Conservation (phyloP, 805 yeast genomes). For the Pichia scutulata region DNA sequence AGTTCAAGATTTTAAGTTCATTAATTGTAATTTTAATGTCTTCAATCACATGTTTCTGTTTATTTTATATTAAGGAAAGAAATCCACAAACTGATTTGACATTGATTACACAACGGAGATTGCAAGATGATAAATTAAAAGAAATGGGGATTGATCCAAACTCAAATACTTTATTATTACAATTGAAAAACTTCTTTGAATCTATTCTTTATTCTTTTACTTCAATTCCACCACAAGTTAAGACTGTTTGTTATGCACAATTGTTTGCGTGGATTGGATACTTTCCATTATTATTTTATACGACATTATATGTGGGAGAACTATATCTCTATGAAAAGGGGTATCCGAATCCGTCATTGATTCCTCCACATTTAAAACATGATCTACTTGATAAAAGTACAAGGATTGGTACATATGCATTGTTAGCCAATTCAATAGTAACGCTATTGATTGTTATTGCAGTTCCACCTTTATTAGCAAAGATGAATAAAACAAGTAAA, state of each 20-base stretch:
- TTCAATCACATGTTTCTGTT: constrained; percentile 32
- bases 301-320: constrained; percentile 60
- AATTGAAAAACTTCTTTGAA: constrained; percentile 20
- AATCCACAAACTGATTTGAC: constrained; percentile 38
- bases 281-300: constrained; percentile 57
- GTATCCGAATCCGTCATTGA: constrained; percentile 29
- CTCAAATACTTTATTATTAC: constrained; percentile 12
- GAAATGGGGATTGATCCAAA: constrained; percentile 31
- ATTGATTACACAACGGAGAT: constrained; percentile 32
- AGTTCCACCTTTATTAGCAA: constrained; percentile 35
- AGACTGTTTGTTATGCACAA: constrained; percentile 46
- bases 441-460: constrained; percentile 38
- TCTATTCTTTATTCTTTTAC: constrained; percentile 32
- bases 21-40: constrained; percentile 37
- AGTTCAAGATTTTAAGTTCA: constrained; percentile 42
- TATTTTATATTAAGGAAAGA: constrained; percentile 39
- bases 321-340: constrained; percentile 39
- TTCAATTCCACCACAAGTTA: constrained; percentile 43
- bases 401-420: constrained; percentile 44
- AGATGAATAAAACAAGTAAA: not conserved
- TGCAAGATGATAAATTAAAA: constrained; percentile 25
- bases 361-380: constrained; percentile 32
- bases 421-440: constrained; percentile 41
- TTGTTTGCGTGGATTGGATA: constrained; percentile 65
- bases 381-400: constrained; percentile 38